A percentile compares a stretch with the other conserved stretches of the same genome.
Evolutionary conservation across 2,329 filamentous ascomycete genomes (phyloP).

Genomic region (Rutstroemia sp.): DNA sequence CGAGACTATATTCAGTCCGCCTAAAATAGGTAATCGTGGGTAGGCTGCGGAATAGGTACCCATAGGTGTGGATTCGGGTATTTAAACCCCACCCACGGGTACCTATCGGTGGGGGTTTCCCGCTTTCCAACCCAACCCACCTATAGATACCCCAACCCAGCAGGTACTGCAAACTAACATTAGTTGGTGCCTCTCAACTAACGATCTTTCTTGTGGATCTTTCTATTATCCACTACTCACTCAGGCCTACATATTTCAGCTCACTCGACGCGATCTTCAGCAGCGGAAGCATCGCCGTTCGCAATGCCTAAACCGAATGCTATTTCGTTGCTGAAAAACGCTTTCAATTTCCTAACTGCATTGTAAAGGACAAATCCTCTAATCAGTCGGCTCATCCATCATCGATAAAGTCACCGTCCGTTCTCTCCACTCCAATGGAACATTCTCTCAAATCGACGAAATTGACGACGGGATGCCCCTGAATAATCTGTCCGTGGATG

Average conservation of each 20-base stretch:
- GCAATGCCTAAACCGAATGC: constrained; percentile 6
- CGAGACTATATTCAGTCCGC: constrained; percentile 26
- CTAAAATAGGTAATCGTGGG: too few species aligned
- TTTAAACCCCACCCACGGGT: too few species aligned
- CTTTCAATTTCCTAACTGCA: constrained; percentile 28
- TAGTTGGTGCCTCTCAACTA: too few species aligned
- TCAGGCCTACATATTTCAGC: too few species aligned
- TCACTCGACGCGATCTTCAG: constrained; percentile 22
- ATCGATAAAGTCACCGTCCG: not conserved
- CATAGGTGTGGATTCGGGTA: too few species aligned
- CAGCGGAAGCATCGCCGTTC: constrained; percentile 28
- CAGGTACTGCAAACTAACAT: too few species aligned
- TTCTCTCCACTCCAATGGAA: not conserved
- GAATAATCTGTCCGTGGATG: constrained; percentile 32
- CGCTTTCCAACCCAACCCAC: too few species aligned
- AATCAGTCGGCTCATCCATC: constrained; percentile 28
- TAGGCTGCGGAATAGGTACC: too few species aligned
- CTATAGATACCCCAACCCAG: too few species aligned
- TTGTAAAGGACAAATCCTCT: constrained; percentile 24
- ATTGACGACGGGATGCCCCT: constrained; percentile 27
- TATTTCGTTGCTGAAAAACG: not conserved
- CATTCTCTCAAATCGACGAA: constrained; percentile 16
- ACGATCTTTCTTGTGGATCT: too few species aligned
- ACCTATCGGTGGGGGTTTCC: too few species aligned
- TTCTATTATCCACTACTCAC: too few species aligned